Base-by-base conservation (phyloP, 768 basidiomycete genomes). In the Russula griseocarnosa region DNA sequence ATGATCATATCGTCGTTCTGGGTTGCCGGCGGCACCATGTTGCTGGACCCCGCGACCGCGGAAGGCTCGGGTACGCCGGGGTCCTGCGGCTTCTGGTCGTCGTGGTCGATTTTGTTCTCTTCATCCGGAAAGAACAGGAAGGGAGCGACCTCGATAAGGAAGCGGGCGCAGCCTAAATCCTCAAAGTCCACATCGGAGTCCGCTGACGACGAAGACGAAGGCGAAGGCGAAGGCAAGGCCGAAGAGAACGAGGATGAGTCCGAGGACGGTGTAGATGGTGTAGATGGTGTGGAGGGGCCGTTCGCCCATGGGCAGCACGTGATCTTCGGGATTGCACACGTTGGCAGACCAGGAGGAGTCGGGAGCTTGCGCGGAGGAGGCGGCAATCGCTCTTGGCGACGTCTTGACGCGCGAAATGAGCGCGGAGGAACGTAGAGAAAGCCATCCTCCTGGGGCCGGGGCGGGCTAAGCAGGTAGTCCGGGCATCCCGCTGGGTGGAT, bases 381-480 rank as follows among this genome's bases (percentile, higher is more conserved):
- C 3, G 55, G 55, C 32, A 20, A 3, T 5, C 47, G 40, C 44
- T 46, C 11, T 13, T 24, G 24, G 24, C 46, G 36, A 55, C 30
- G 53, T 26, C 24, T 60, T 9, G 22, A 0, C 1, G 42, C 8
- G 22, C 44, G 56, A 1, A n/a, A 53, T 30, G 16, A 20, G 53
- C 64, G 59, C 14, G 3, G 8, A 2, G 64, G 59, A 46, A 65
- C 34, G 24, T 20, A 1, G n/a, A 65, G 64, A 50, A 65, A 65
- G 24, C 54, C 59, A 1, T 61, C 64, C 30, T 26, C 50, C 28
- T 65, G 64, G 3, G 49, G 49, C 16, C 3, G 30, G 0, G 54
- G 59, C 5, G 64, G 40, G 22, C 59, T 61, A 28, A 46, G n/a
- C 24, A 30, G 20, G 54, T n/a, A 61, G 5, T 42, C 30, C 5